Evolutionary conservation across 306 rosid genomes (phyloP).

Genomic region (Fagus crenata): DNA sequence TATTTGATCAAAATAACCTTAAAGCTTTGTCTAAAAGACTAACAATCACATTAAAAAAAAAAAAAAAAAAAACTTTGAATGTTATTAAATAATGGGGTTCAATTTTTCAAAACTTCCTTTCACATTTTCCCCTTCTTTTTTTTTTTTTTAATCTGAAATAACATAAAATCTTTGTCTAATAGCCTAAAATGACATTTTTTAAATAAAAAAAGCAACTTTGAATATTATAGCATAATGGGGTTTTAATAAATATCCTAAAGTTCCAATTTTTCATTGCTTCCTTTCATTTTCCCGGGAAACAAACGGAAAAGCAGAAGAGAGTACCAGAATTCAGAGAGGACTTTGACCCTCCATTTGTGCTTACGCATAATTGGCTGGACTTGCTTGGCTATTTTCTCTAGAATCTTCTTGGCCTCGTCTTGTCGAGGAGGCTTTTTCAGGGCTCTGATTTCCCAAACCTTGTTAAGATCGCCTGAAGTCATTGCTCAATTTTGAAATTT

Average conservation of each 20-base stretch:
- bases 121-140: too few species aligned
- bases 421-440: conserved; percentile 64
- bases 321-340: conserved; percentile 85
- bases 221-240: too few species aligned
- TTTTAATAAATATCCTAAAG: background rate
- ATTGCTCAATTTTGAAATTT: conserved; percentile 27
- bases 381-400: conserved; percentile 84
- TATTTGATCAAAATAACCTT: too few species aligned
- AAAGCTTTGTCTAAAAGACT: too few species aligned
- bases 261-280: background rate
- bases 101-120: too few species aligned
- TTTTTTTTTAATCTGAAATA: background rate
- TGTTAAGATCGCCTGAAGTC: conserved; percentile 70
- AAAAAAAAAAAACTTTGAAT: background rate
- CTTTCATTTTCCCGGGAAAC: background rate
- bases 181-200: background rate
- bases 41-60: background rate
- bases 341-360: conserved; percentile 87
- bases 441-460: conserved; percentile 85
- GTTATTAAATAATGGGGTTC: too few species aligned
- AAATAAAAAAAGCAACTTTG: background rate
- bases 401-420: conserved; percentile 68
- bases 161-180: background rate
- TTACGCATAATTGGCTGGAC: conserved; percentile 91
- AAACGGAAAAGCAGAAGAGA: background rate